A percentile compares a stretch with the other conserved stretches of the same genome.
Evolutionary conservation across 352 stramenopile species (phyloP).

Genomic region (Plasmopara viticola): DNA sequence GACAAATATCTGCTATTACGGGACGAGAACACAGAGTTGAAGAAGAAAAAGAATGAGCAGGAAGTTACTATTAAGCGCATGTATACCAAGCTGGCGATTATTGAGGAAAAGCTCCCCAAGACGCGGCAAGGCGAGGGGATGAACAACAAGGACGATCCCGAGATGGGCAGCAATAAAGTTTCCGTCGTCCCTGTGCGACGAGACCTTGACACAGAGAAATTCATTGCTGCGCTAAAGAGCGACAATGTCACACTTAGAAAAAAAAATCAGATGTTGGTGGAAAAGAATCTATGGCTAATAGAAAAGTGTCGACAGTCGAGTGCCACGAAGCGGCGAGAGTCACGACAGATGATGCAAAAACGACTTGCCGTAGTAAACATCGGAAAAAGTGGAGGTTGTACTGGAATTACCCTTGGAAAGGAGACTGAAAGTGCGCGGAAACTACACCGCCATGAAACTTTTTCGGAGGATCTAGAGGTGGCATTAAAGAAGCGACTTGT

Average conservation of each 20-base stretch:
- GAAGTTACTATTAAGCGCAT: conserved; percentile 86
- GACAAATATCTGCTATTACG: conserved; percentile 80
- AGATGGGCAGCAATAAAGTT: conserved; percentile 25
- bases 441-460: conserved; percentile 35
- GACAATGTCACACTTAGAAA: conserved; percentile 69
- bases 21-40: conserved; percentile 81
- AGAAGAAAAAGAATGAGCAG: conserved; percentile 90
- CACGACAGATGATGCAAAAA: conserved; percentile 8
- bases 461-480: conserved; percentile 54
- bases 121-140: conserved; percentile 41
- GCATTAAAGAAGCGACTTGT: conserved; percentile 68
- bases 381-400: conserved; percentile 14
- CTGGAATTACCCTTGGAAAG: conserved; percentile 26
- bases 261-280: conserved; percentile 61
- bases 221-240: conserved; percentile 69
- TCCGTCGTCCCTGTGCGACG: conserved; percentile 31
- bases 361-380: conserved; percentile 1
- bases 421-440: conserved; percentile 45
- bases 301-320: conserved; percentile 21
- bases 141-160: conserved; percentile 55
- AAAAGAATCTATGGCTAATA: conserved; percentile 64
- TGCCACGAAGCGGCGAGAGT: conserved; percentile 22
- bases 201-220: conserved; percentile 76
- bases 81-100: conserved; percentile 86
- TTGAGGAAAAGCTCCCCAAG: conserved; percentile 81